Evolutionary conservation across 2,329 filamentous ascomycete species (phyloP), one percentile per base, ranked within the genome.

Genomic region (Aspergillus intermedius): DNA sequence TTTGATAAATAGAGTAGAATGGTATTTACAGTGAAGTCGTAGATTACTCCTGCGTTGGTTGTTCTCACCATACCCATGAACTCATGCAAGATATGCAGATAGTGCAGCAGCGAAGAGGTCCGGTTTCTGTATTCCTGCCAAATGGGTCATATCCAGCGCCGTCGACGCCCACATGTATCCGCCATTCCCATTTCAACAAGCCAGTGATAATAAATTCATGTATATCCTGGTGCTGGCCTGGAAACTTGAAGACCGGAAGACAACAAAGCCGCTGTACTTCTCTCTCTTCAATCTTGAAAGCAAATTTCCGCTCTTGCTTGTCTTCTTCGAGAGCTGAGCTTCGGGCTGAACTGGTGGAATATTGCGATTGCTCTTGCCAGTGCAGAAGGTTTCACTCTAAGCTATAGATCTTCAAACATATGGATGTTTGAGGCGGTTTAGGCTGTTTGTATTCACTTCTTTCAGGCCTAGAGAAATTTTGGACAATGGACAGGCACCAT

Each of bases 251-350:
- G 1, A 77, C 58, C 0, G 56, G 55, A 47, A 71, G 73, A 0
- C 69, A 59, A 0, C 60, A 32, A 0, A 73, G 76, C n/a, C 71
- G 75, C 57, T 83, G 74, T 0, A 76, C 66, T 51, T 83, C 74
- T 0, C 80, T 74, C 0, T 73, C 66, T 46, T 84, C 79, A 0
- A 83, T 73, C 53, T 84, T 76, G 13, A 77, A 72, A 3, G 77
- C 80, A 0, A 83, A 73, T 51, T 85, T 81, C 13, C 81, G 67
- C 53, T 84, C 79, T 49, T 74, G 70, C 44, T 75, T 71, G 1
- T 77, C 82, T 47, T 87, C 83, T 43, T 84, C 74, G 0, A 86
- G 62, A 0, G 78, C 76, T 0, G 77, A 77, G 0, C 68, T 70
- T 45, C 76, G 67, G 3, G 73, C 61, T 1, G 69, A 71, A 2